Evolutionary conservation across 2,329 filamentous ascomycete species (phyloP).

Genomic region (Ceratocystis papillata): DNA sequence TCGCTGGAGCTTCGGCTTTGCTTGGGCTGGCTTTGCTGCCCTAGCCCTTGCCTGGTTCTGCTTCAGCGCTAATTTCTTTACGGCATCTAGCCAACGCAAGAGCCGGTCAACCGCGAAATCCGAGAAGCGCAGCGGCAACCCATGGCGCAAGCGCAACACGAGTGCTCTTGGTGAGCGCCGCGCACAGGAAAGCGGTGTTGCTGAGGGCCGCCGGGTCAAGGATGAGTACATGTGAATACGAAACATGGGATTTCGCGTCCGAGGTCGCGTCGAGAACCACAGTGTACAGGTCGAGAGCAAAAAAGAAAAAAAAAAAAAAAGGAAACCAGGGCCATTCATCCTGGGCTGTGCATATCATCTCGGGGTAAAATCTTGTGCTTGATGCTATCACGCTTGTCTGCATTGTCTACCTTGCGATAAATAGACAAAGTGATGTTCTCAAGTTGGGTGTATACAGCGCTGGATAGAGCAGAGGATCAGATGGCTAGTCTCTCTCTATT

Average conservation of each 20-base stretch:
- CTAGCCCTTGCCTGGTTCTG: slow-evolving; percentile 56
- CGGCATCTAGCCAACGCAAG: slow-evolving; percentile 34
- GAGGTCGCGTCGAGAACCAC: neutral
- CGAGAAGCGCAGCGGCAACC: slow-evolving; percentile 23
- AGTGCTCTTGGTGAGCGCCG: slow-evolving; percentile 36
- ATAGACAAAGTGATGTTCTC: neutral
- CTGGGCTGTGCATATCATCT: neutral
- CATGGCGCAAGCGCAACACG: slow-evolving; percentile 29
- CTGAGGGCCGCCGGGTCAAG: slow-evolving; percentile 50
- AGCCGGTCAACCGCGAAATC: slow-evolving; percentile 26
- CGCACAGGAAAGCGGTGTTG: slow-evolving; percentile 25
- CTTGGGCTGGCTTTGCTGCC: slow-evolving; percentile 59
- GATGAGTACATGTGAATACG: slow-evolving; percentile 51
- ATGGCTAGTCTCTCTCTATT: neutral
- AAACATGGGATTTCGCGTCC: neutral
- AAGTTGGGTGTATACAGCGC: neutral
- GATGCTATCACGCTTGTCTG: slow-evolving; percentile 10
- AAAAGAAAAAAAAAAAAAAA: neutral
- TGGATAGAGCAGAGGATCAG: neutral
- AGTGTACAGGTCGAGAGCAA: neutral
- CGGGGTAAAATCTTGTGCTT: neutral
- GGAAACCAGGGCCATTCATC: neutral
- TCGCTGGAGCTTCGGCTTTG: slow-evolving; percentile 61
- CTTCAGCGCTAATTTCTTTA: slow-evolving; percentile 50
- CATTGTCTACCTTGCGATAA: neutral